Evolutionary conservation across 2,329 filamentous ascomycete genomes (phyloP).

Genomic region (Escovopsis sp.): DNA sequence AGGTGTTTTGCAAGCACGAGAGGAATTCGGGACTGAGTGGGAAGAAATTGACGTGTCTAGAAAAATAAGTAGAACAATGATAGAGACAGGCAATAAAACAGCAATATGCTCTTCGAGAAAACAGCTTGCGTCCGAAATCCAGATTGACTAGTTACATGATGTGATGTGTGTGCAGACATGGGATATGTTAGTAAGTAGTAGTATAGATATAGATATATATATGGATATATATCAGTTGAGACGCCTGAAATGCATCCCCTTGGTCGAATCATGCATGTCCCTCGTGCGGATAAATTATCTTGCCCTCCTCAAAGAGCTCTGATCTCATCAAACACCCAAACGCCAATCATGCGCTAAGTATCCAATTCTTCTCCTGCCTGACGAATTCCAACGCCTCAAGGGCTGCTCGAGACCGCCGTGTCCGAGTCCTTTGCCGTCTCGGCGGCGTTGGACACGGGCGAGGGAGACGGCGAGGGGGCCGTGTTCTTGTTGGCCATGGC

Average conservation of each 20-base stretch:
- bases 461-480: slow-evolving; percentile 8
- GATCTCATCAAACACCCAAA: neutral
- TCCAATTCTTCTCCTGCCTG: neutral
- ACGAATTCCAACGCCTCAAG: slow-evolving; percentile 2
- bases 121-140: too few relatives aligned
- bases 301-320: neutral
- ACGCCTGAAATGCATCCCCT: too few relatives aligned
- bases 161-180: too few relatives aligned
- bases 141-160: too few relatives aligned
- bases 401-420: slow-evolving; percentile 4
- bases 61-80: too few relatives aligned
- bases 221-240: neutral
- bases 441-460: neutral
- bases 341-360: slow-evolving; percentile 1
- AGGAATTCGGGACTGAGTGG: too few relatives aligned
- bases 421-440: slow-evolving; percentile 2
- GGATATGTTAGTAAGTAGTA: too few relatives aligned
- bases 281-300: neutral
- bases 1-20: too few relatives aligned
- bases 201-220: neutral
- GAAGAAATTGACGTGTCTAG: too few relatives aligned
- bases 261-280: neutral
- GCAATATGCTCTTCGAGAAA: too few relatives aligned
- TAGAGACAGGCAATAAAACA: too few relatives aligned
- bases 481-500: slow-evolving; percentile 51